These are phyloP conservation scores for Excoecaria agallocha DNA, from an alignment of 345 rosid species.

Conservation along the genomic window DNA sequence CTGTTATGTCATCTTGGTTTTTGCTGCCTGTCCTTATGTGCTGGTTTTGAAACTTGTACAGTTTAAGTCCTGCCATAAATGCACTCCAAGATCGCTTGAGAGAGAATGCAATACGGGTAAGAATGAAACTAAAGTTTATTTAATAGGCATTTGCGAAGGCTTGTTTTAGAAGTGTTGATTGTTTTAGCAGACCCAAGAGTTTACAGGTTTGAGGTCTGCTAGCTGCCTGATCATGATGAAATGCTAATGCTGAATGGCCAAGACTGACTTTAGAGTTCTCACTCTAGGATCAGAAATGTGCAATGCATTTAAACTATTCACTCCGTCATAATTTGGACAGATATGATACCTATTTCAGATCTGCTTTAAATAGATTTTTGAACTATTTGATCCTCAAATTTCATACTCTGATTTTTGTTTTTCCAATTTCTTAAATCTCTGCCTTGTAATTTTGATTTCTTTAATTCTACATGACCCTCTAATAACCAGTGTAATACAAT, in stretches of 20 bases:
- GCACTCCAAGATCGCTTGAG: slow-evolving; percentile 81
- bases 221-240: background rate
- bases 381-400: background rate
- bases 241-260: background rate
- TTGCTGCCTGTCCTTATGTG: background rate
- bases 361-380: background rate
- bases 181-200: no score
- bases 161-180: no score
- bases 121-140: slow-evolving; percentile 2
- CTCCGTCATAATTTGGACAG: background rate
- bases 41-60: slow-evolving; percentile 26
- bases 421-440: background rate
- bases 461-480: background rate
- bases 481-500: background rate
- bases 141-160: background rate
- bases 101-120: slow-evolving; percentile 90
- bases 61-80: slow-evolving; percentile 88
- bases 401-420: background rate
- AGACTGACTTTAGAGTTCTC: background rate
- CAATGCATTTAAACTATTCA: background rate
- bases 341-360: background rate
- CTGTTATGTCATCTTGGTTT: slow-evolving; percentile 8
- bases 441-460: background rate
- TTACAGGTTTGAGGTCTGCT: slow-evolving; percentile 1
- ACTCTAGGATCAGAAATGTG: background rate